Percentiles rank a stretch among this genome's conserved stretches.
These are phyloP conservation scores for Aureobasidium sp. DNA, from an alignment of 2,329 filamentous ascomycete species.

Conservation along the genomic window DNA sequence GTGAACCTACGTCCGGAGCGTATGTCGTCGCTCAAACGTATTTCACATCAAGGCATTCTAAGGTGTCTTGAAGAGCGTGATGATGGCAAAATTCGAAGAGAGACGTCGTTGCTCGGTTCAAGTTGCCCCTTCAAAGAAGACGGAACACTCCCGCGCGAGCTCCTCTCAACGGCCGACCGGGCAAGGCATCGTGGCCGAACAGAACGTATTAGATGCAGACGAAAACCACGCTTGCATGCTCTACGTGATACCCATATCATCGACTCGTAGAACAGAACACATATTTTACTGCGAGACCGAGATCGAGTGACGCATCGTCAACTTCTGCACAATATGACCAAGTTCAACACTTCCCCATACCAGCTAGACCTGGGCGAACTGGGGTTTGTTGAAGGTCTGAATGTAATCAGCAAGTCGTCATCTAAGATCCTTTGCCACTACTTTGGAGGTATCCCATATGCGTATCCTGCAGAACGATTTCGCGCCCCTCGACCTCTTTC, in stretches of 20 bases:
- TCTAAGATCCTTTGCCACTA: conserved; percentile 35
- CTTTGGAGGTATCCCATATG: conserved; percentile 49
- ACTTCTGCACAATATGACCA: not conserved
- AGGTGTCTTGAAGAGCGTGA: not conserved
- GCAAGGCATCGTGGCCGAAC: not conserved
- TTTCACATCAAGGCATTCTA: not conserved
- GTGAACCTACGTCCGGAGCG: no score
- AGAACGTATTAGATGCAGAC: no score
- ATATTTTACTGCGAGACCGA: not conserved
- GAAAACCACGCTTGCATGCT: no score
- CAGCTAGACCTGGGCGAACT: conserved; percentile 32
- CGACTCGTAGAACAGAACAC: no score
- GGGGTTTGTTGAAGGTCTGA: conserved; percentile 43
- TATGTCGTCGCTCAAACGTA: no score
- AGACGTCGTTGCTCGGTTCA: not conserved
- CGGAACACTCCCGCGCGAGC: not conserved
- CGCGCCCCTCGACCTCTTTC: conserved; percentile 40
- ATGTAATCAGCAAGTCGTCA: conserved; percentile 28
- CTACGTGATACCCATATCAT: not conserved
- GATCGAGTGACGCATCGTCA: not conserved
- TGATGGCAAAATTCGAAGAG: not conserved
- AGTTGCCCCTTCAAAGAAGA: not conserved
- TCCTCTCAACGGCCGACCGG: not conserved
- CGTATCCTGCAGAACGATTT: conserved; percentile 43
- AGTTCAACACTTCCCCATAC: conserved; percentile 22